Evolutionary conservation across 1,284 basidiomycete genomes (phyloP).

Genomic region (Ceratobasidium sp.): DNA sequence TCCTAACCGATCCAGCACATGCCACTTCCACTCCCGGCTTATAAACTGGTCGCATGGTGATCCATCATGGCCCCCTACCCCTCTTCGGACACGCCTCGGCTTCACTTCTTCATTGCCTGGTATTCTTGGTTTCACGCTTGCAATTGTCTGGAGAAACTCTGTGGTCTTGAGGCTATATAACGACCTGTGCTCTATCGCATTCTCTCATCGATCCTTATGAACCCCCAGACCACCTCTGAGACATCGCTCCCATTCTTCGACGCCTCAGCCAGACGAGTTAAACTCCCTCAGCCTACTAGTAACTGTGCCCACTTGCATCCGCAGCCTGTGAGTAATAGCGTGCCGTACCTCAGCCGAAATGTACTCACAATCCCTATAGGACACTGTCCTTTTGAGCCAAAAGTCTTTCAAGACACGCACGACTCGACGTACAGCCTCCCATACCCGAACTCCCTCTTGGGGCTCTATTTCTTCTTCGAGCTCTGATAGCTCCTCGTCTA

Average conservation of each 20-base stretch:
- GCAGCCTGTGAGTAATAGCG: neutral
- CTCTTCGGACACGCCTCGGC: constrained; percentile 26
- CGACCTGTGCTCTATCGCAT: neutral
- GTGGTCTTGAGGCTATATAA: constrained; percentile 10
- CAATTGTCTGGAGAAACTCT: constrained; percentile 13
- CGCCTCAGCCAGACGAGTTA: constrained; percentile 24
- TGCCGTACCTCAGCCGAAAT: neutral
- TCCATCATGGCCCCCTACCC: constrained; percentile 12
- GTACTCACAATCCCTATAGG: constrained; percentile 3
- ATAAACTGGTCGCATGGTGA: neutral
- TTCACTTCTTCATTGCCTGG: constrained; percentile 3
- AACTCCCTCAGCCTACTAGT: constrained; percentile 21
- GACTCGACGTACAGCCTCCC: neutral
- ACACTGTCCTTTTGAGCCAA: neutral
- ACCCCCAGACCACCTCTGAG: constrained; percentile 10
- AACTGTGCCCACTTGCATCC: neutral
- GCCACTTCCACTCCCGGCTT: constrained; percentile 3
- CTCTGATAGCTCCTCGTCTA: constrained; percentile 4
- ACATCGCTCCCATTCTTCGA: constrained; percentile 31
- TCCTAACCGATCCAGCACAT: neutral
- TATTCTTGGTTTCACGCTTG: constrained; percentile 17
- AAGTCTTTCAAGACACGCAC: neutral
- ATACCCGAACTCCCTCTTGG: constrained; percentile 24
- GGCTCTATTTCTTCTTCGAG: constrained; percentile 3
- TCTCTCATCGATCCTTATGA: constrained; percentile 13